phyloP scores from a whole-genome alignment of 441 rosid species.

The Gossypium schwendimanii region DNA sequence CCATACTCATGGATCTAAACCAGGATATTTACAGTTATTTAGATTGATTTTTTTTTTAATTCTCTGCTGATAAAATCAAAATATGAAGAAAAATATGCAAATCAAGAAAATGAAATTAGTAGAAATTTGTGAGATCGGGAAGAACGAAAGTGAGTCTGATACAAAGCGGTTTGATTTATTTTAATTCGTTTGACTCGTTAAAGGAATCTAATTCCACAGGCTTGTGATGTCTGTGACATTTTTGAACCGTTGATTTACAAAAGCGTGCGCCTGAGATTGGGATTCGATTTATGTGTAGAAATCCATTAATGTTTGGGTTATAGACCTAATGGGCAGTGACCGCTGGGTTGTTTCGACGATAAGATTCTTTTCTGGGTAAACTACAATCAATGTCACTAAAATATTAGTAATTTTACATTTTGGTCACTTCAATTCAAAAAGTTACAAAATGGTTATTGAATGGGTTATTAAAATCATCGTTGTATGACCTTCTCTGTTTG shows the following conservation, averaged over 20 bases:
- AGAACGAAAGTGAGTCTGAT: background rate
- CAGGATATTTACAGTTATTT: background rate
- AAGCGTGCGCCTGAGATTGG: background rate
- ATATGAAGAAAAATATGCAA: background rate
- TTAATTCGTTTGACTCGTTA: background rate
- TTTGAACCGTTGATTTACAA: background rate
- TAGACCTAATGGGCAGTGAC: background rate
- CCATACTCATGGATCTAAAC: conserved; percentile 36
- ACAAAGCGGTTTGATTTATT: background rate
- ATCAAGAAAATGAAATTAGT: background rate
- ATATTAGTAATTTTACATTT: no score
- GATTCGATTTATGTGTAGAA: background rate
- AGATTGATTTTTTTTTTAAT: background rate
- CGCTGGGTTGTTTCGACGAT: no score
- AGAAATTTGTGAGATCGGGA: background rate
- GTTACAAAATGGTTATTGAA: no score
- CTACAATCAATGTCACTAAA: no score
- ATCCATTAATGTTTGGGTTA: background rate
- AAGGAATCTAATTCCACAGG: background rate
- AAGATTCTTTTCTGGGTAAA: no score
- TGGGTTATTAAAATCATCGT: no score
- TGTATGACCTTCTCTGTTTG: no score
- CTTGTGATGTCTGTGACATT: background rate
- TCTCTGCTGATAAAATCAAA: background rate
- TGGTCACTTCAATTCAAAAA: no score